These are phyloP conservation scores for Daldinia bambusicola DNA, from an alignment of 495 filamentous ascomycete genomes.

Conservation along the genomic window DNA sequence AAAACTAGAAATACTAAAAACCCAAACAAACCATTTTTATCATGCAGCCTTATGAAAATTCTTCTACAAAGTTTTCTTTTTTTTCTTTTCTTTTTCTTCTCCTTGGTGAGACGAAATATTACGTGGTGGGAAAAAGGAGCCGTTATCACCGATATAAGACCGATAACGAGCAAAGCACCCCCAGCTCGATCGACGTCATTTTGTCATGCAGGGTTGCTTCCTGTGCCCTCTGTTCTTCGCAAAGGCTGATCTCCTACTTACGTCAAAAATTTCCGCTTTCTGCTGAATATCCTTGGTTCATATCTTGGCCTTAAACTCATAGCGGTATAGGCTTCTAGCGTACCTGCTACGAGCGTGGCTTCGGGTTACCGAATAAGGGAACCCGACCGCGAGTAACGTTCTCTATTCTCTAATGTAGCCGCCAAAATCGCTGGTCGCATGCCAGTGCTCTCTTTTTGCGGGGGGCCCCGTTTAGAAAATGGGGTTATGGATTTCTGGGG, in stretches of 20 bases:
- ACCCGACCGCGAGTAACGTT: slow-evolving; percentile 22
- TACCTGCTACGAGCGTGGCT: neutral
- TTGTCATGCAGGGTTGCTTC: slow-evolving; percentile 23
- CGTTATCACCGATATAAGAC: slow-evolving; percentile 42
- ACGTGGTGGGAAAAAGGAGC: neutral
- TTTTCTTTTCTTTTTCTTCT: no score
- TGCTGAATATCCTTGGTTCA: slow-evolving; percentile 18
- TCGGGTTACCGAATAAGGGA: slow-evolving; percentile 31
- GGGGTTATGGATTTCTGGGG: slow-evolving; percentile 19
- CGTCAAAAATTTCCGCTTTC: slow-evolving; percentile 35
- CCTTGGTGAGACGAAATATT: neutral
- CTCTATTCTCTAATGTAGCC: slow-evolving; percentile 28
- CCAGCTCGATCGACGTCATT: slow-evolving; percentile 34
- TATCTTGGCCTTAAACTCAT: neutral
- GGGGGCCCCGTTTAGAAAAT: slow-evolving; percentile 26
- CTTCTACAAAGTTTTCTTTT: neutral
- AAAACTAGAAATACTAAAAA: neutral
- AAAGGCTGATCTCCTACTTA: slow-evolving; percentile 27
- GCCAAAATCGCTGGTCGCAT: slow-evolving; percentile 24
- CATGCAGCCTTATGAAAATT: neutral
- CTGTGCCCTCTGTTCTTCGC: no score
- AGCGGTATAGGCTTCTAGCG: neutral
- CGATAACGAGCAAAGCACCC: slow-evolving; percentile 25
- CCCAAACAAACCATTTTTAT: neutral
- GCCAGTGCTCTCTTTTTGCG: slow-evolving; percentile 17